Percentiles rank a stretch among this genome's conserved stretches.
phyloP scores from a whole-genome alignment of 2,329 filamentous ascomycete genomes.

The Ophiocordyceps camponoti-rufipedis region DNA sequence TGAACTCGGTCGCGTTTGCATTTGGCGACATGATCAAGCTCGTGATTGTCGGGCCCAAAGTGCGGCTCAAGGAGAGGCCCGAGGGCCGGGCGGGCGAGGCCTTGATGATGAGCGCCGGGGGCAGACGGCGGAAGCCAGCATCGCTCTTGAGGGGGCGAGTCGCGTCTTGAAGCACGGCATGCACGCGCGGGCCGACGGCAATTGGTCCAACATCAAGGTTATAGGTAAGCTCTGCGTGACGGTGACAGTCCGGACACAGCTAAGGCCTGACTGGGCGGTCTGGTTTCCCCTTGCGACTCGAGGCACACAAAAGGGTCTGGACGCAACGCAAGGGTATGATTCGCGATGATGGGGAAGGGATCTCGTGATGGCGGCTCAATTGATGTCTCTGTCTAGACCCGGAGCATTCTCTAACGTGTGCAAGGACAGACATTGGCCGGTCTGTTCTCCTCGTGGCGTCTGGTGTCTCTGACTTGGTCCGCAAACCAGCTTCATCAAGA shows the following conservation, averaged over 20 bases:
- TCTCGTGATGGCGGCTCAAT: too few species aligned
- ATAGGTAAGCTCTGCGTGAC: not conserved
- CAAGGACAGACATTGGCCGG: too few species aligned
- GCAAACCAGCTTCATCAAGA: too few species aligned
- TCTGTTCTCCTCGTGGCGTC: too few species aligned
- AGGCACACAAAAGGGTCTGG: too few species aligned
- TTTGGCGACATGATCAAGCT: conserved; percentile 60
- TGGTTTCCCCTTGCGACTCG: too few species aligned
- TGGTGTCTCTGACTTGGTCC: too few species aligned
- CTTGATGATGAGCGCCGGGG: conserved; percentile 17
- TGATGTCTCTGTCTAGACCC: too few species aligned
- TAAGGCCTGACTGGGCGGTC: not conserved
- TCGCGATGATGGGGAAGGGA: too few species aligned
- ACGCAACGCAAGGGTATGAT: too few species aligned
- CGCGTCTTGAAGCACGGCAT: not conserved
- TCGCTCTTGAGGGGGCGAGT: conserved; percentile 5
- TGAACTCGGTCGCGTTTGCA: conserved; percentile 46
- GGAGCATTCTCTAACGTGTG: too few species aligned
- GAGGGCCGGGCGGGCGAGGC: conserved; percentile 12
- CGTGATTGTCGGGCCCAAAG: conserved; percentile 42
- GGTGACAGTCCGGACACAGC: not conserved
- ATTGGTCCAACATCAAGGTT: not conserved
- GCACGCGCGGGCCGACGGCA: not conserved
- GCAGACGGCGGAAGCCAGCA: conserved; percentile 19
- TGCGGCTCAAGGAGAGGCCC: conserved; percentile 35